Conservation (phyloP, 2,329 filamentous ascomycete genomes). For the Xylariales sp. region DNA sequence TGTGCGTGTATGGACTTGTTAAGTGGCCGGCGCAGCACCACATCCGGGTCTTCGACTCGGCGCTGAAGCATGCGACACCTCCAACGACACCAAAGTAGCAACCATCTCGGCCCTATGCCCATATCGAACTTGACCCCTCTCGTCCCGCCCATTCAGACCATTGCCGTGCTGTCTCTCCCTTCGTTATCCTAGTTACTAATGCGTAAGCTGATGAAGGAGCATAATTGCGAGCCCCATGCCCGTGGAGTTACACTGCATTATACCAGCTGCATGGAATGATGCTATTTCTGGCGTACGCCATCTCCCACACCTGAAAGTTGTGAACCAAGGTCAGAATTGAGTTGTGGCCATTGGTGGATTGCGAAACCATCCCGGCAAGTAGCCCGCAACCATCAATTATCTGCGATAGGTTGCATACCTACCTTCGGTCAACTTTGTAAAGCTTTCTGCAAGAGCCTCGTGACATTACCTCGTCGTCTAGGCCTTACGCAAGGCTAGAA, state of each 20-base stretch:
- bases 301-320: conserved; percentile 5
- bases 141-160: not conserved
- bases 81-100: conserved; percentile 3
- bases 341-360: conserved; percentile 7
- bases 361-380: conserved; percentile 1
- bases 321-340: not conserved
- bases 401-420: too few relatives aligned
- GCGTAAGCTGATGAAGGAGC: conserved; percentile 8
- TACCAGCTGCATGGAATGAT: conserved; percentile 5
- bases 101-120: conserved; percentile 3
- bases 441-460: too few relatives aligned
- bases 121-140: not conserved
- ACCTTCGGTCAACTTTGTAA: too few relatives aligned
- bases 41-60: too few relatives aligned
- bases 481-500: too few relatives aligned
- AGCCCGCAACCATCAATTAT: conserved; percentile 2
- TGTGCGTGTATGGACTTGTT: too few relatives aligned
- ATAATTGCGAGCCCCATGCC: conserved; percentile 1
- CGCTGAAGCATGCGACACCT: not conserved
- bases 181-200: not conserved
- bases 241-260: conserved; percentile 4
- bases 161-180: not conserved
- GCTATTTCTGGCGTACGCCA: conserved; percentile 7
- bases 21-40: too few relatives aligned
- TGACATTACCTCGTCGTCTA: too few relatives aligned